Base-by-base conservation (phyloP, 768 basidiomycete species). In the Xerocomus spinulosus region DNA sequence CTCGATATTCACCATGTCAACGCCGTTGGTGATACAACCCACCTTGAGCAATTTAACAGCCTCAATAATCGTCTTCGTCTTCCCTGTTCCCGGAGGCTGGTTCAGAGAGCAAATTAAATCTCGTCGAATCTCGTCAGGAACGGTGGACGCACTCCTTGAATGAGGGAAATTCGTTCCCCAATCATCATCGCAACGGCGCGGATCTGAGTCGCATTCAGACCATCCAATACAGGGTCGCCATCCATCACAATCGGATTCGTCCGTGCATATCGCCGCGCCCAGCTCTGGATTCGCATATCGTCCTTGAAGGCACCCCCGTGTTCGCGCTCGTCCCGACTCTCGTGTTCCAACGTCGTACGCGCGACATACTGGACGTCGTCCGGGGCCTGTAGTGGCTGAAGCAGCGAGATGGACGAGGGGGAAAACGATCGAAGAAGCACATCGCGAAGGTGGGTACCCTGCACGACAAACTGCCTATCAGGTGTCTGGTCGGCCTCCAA, bases 61-160 rank as follows among this genome's bases (percentile, higher is more conserved):
- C 62, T 94, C 85, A n/a, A 92, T 82, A 38, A 94, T 92, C 0
- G 91, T 94, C 63, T 85, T 84, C 2, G 92, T 94, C 68, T 97
- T 97, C 29, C 93, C 93, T 0, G 91, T 93, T 18, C 92, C 92
- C 17, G 91, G 92, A 33, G 92, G 90, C 87, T 91, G 57, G n/a
- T n/a, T n/a, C 46, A 40, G 37, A 44, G 14, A 13, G 23, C 44
- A 17, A 29, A 44, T 50, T 17, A 49, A 29, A 29, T 21, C 28
- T 23, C 10, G 13, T 39, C n/a, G 13, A 41, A 34, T 23, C n/a
- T 26, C n/a, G 30, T 13, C 4, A 26, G 3, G 24, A 35, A 40
- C 2, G 7, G 3, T n/a, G 15, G 4, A 46, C 85, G 56, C 63
- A 92, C 91, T 26, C 92, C 92, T 69, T 96, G 92, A 17, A 96